Evolutionary conservation across 1,139 yeast species (phyloP).

Genomic region (Hyphopichia buzzinii): DNA sequence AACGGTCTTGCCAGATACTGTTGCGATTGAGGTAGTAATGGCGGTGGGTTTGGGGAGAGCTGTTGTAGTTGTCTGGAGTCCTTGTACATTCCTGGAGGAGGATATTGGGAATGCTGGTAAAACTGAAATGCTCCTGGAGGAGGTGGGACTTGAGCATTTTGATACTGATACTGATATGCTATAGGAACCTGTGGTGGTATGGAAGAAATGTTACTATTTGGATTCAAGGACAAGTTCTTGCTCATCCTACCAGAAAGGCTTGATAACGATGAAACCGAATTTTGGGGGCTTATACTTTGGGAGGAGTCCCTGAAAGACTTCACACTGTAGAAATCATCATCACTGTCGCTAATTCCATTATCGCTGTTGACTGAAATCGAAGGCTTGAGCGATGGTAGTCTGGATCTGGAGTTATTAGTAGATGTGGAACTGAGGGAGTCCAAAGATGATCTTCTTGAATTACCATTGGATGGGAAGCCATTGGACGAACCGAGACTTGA

Average conservation of each 20-base stretch:
- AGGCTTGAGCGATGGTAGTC: conserved; percentile 30
- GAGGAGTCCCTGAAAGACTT: conserved; percentile 20
- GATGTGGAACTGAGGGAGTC: conserved; percentile 23
- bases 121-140: neutral
- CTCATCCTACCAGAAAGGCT: conserved; percentile 46
- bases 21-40: conserved; percentile 1
- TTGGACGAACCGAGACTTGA: neutral
- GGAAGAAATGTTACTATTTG: conserved; percentile 4
- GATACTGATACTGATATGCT: conserved; percentile 1
- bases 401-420: conserved; percentile 29
- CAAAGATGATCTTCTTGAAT: conserved; percentile 29
- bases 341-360: conserved; percentile 31
- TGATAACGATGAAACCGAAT: conserved; percentile 43
- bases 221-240: conserved; percentile 19
- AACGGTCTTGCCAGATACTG: conserved; percentile 5
- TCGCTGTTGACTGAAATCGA: conserved; percentile 21
- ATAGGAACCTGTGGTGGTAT: conserved; percentile 3
- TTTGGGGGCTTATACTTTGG: conserved; percentile 42
- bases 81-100: neutral
- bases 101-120: neutral
- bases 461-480: neutral
- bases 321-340: conserved; percentile 41
- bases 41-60: neutral
- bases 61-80: conserved; percentile 1
- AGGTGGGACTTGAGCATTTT: neutral